Base-by-base conservation (phyloP, 2,329 filamentous ascomycete genomes). In the Venturia asperata region DNA sequence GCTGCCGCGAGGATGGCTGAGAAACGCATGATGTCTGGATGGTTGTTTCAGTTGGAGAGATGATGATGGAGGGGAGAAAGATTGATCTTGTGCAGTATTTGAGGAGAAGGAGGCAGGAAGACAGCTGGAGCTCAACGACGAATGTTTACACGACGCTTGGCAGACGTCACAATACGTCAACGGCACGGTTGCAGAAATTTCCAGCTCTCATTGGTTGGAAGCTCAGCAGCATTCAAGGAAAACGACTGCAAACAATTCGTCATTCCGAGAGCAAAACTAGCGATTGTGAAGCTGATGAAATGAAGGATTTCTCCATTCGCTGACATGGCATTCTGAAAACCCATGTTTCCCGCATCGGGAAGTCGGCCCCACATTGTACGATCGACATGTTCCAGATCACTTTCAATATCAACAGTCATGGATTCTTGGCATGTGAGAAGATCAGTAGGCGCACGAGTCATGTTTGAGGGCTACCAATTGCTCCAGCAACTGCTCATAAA, bases 21-120 rank as follows among this genome's bases (percentile, higher is more conserved):
- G 77, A 94, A 84, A 82, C 85, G 94, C 92, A 97, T 96, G 68
- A 68, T 85, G 71, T 10, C 37, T 17, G 17, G 52, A 58, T 58
- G 27, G n/a, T 15, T n/a, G 3, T 37, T 13, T 30, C 19, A 21
- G 37, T 58, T 58, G 27, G 30, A 11, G 52, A n/a, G 52, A 58
- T n/a, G 19, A 13, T 15, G 47, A 52, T 27, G 47, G 15, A 58
- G 52, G 11, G 19, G 52, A 10, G 11, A 19, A 58, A n/a, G 27
- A 15, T 34, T n/a, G 15, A 10, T 17, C 2, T 34, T 47, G 17
- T 30, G 17, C 15, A 21, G 37, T 3, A 27, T 21, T 52, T 52
- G 47, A 52, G 47, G 47, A 52, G 47, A 52, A 52, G 21, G 11
- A 11, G 45, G n/a, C 5, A 24, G 47, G 47, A 9, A 52, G 47